A percentile compares a stretch with the other conserved stretches of the same genome.
These are phyloP conservation scores for Metschnikowia amazonensis DNA, from an alignment of 805 yeast genomes.

Conservation along the genomic window DNA sequence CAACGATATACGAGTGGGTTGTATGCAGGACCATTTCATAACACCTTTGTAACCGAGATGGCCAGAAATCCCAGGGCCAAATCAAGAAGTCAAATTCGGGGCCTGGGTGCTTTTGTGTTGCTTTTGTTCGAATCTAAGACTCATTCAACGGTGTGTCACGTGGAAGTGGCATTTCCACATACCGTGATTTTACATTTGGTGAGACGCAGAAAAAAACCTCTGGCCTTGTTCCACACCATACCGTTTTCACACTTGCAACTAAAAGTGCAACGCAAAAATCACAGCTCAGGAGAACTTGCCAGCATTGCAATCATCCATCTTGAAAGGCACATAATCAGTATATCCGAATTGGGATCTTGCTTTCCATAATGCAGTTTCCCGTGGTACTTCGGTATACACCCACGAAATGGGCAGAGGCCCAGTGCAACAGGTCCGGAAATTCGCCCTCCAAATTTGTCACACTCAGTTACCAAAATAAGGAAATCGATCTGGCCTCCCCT, in stretches of 20 bases:
- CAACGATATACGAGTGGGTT: background rate
- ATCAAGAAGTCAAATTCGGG: background rate
- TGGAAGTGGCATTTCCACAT: background rate
- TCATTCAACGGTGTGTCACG: background rate
- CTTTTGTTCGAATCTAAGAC: background rate
- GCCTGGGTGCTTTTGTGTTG: background rate
- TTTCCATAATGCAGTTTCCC: background rate
- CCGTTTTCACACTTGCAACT: slow-evolving; percentile 2
- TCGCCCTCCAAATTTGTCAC: slow-evolving; percentile 12
- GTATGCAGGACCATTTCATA: background rate
- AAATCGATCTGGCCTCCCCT: background rate
- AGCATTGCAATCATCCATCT: background rate
- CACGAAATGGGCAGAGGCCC: slow-evolving; percentile 15
- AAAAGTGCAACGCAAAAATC: background rate
- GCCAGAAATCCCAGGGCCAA: background rate
- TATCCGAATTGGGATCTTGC: background rate
- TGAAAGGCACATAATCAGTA: background rate
- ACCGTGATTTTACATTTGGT: slow-evolving; percentile 1
- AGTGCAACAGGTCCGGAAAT: background rate
- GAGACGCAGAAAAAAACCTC: slow-evolving; percentile 6
- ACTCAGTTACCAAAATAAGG: slow-evolving; percentile 6
- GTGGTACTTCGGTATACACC: slow-evolving; percentile 17
- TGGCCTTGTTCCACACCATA: slow-evolving; percentile 1
- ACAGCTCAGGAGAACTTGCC: background rate
- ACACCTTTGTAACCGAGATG: background rate